Base-by-base conservation (phyloP, 345 rosid species). In the Brassica juncea region DNA sequence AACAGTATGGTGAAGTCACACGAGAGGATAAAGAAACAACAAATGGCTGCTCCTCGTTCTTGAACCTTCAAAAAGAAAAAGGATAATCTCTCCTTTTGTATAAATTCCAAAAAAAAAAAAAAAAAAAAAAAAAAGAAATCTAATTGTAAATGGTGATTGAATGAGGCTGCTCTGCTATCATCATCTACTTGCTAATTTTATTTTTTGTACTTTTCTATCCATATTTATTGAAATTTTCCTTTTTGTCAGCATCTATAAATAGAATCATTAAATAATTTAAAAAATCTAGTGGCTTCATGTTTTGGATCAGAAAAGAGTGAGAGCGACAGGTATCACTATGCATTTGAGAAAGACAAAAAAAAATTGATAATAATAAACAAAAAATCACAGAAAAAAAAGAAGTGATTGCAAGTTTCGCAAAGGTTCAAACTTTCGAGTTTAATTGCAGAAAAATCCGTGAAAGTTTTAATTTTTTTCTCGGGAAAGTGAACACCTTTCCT, bases 1-100 rank as follows among this genome's bases (percentile, higher is more conserved):
- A 66, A 66, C 92, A 94, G 98, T 70, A 86, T 86, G 85, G 96
- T 94, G 77, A 85, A 86, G 82, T 86, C 88, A 54, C 83, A 75
- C 5, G 91, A 87, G 61, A 84, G 84, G 85, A 81, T 92, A 72
- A 92, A 86, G 90, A 94, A 94, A 81, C 97, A 94, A 85, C 96
- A 91, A 77, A 85, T 94, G 92, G 94, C 97, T 9, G 91, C 94
- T 62, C 97, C 98, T 42, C 91, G 98, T 5, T 85, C 91, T 39
- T 91, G 84, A 84, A 19, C 65, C 12, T 23, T 3, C n/a, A 9
- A 21, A 58, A 5, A 10, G 11, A 52, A 52, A 15, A n/a, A 52
- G 14, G 25, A 23, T 23, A 47, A 9, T 1, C 12, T 47, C 55
- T 12, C 8, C 1, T 14, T 49, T 21, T 68, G 27, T n/a, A 35